phyloP scores from a whole-genome alignment of 1,284 basidiomycete species.

The Puccinia novopanici region DNA sequence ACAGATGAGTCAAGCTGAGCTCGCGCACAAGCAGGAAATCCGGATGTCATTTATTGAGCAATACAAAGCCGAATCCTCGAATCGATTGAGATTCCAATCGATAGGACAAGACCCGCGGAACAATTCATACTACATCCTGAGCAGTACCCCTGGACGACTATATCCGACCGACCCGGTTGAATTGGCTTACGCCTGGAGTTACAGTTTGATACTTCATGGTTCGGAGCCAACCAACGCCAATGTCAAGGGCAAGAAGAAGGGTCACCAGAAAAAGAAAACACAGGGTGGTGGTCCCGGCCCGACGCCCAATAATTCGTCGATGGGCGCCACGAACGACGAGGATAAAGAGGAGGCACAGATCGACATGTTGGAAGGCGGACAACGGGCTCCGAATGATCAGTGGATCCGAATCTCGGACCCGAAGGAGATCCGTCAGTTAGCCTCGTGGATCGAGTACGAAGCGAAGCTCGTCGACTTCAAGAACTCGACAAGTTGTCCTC shows the following conservation, averaged over 20 bases:
- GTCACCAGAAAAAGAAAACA: not conserved
- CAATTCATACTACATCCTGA: constrained; percentile 45
- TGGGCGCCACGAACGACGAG: not conserved
- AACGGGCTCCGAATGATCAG: constrained; percentile 37
- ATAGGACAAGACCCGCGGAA: constrained; percentile 46
- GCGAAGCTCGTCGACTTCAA: constrained; percentile 43
- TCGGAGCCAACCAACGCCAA: constrained; percentile 34
- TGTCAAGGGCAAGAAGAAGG: constrained; percentile 17
- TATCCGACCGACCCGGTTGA: constrained; percentile 43
- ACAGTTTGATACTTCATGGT: constrained; percentile 48
- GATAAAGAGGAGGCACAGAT: constrained; percentile 20
- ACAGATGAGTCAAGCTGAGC: constrained; percentile 44
- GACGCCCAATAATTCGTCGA: not conserved
- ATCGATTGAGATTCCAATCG: constrained; percentile 48
- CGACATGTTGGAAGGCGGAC: constrained; percentile 32
- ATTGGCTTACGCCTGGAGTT: constrained; percentile 49
- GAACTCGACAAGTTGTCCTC: not conserved
- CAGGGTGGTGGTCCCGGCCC: not conserved
- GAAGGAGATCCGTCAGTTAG: constrained; percentile 40
- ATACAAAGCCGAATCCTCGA: constrained; percentile 34
- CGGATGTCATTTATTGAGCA: constrained; percentile 19
- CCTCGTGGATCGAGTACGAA: constrained; percentile 51
- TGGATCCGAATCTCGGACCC: constrained; percentile 48
- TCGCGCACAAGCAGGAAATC: constrained; percentile 37
- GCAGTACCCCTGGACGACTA: constrained; percentile 34